Conservation (phyloP, 208 protist genomes). For the Sergeia podlipaevii region DNA sequence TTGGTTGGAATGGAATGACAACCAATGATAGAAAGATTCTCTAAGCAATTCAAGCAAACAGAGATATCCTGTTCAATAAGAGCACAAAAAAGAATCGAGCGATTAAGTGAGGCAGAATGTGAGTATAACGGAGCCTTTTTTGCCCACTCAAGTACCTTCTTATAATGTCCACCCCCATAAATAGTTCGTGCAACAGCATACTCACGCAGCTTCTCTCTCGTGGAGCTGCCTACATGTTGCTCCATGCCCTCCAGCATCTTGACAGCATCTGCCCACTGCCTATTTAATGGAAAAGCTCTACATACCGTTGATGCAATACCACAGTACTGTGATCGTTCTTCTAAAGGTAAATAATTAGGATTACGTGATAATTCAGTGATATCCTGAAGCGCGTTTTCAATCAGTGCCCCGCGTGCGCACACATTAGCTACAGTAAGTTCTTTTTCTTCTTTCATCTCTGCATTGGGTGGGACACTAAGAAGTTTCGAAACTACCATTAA, state of each 20-base stretch:
- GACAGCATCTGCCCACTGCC: constrained; percentile 30
- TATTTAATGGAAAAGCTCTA: constrained; percentile 15
- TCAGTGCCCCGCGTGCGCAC: no score
- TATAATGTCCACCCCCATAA: constrained; percentile 21
- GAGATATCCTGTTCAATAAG: no score
- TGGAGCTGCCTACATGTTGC: neutral
- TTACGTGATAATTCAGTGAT: constrained; percentile 21
- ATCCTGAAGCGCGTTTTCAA: constrained; percentile 6
- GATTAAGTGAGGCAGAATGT: no score
- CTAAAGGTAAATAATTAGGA: constrained; percentile 26
- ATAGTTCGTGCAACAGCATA: constrained; percentile 12
- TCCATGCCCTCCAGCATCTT: constrained; percentile 13
- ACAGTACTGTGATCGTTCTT: constrained; percentile 14
- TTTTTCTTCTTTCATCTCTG: no score
- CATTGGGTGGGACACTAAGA: neutral
- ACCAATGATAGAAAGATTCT: no score
- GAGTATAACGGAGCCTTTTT: constrained; percentile 1
- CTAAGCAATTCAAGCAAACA: no score
- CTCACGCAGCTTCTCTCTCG: constrained; percentile 21
- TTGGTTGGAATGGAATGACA: no score
- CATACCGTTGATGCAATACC: constrained; percentile 18
- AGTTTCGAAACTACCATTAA: neutral
- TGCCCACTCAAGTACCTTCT: neutral
- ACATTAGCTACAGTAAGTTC: no score
- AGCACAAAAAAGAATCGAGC: no score